phyloP scores from a whole-genome alignment of 495 filamentous ascomycete species.

The Penicillium silybi region DNA sequence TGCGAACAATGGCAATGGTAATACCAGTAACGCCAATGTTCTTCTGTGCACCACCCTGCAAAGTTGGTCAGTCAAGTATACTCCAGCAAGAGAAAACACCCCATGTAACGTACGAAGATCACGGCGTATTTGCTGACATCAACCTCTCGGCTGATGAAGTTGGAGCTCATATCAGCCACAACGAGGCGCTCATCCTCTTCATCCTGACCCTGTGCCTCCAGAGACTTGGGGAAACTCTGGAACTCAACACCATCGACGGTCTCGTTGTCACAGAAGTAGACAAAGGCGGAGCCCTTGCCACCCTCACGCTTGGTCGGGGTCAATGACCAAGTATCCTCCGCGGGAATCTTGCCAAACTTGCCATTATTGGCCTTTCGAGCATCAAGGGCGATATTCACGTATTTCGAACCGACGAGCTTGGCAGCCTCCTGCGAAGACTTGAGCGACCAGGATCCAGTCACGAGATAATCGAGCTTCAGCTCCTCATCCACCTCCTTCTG shows the following conservation, averaged over 20 bases:
- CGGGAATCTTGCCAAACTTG: constrained; percentile 85
- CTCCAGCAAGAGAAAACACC: background rate
- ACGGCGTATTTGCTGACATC: constrained; percentile 66
- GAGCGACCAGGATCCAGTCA: constrained; percentile 86
- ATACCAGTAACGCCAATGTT: constrained; percentile 84
- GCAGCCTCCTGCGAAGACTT: constrained; percentile 87
- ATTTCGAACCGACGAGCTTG: constrained; percentile 67
- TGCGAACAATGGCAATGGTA: constrained; percentile 76
- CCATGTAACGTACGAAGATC: constrained; percentile 29
- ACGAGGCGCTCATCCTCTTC: constrained; percentile 62
- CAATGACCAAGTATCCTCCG: constrained; percentile 71
- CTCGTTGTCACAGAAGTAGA: constrained; percentile 93
- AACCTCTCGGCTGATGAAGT: constrained; percentile 54
- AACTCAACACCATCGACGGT: constrained; percentile 87
- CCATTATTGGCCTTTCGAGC: constrained; percentile 64
- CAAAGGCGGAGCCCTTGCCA: constrained; percentile 60
- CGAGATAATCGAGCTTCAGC: constrained; percentile 80
- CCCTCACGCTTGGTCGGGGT: constrained; percentile 53
- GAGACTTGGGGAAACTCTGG: constrained; percentile 62
- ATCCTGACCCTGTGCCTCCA: constrained; percentile 48
- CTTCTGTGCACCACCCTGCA: constrained; percentile 73
- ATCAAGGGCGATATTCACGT: constrained; percentile 77
- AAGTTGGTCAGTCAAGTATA: constrained; percentile 4
- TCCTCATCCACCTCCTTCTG: constrained; percentile 59
- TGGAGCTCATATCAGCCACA: constrained; percentile 84